Evolutionary conservation across 2,329 filamentous ascomycete species (phyloP).

Genomic region (Achaetomium macrosporum): DNA sequence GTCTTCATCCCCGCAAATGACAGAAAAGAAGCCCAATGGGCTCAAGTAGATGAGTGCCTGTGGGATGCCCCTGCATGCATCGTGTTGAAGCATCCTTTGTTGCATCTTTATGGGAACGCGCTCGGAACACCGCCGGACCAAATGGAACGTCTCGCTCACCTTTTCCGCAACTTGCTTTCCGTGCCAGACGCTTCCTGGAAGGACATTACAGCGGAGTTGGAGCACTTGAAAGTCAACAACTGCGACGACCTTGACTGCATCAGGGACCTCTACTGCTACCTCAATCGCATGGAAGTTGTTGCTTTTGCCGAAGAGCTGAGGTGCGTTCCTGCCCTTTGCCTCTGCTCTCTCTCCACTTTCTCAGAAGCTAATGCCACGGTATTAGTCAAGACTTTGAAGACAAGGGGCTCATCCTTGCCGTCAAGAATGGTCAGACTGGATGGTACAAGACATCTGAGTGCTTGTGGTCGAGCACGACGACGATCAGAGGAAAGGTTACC

Average conservation of each 20-base stretch:
- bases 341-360: too few species aligned
- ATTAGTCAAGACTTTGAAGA: not conserved
- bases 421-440: not conserved
- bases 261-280: not conserved
- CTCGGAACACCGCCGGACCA: not conserved
- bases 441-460: not conserved
- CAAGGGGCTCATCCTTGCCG: not conserved
- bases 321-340: not conserved
- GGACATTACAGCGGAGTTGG: not conserved
- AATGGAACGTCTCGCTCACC: not conserved
- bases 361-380: not conserved
- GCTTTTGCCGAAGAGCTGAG: not conserved
- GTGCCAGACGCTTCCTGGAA: not conserved
- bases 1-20: too few species aligned
- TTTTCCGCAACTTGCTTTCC: not conserved
- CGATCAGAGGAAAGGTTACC: not conserved
- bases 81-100: too few species aligned
- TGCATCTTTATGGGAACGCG: too few species aligned
- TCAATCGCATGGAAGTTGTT: too few species aligned
- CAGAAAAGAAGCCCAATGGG: too few species aligned
- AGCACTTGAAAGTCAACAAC: not conserved
- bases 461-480: not conserved
- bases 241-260: not conserved
- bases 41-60: too few species aligned
- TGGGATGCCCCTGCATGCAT: too few species aligned